Base-by-base conservation (phyloP, 2,329 filamentous ascomycete genomes). In the Fusarium concolor region DNA sequence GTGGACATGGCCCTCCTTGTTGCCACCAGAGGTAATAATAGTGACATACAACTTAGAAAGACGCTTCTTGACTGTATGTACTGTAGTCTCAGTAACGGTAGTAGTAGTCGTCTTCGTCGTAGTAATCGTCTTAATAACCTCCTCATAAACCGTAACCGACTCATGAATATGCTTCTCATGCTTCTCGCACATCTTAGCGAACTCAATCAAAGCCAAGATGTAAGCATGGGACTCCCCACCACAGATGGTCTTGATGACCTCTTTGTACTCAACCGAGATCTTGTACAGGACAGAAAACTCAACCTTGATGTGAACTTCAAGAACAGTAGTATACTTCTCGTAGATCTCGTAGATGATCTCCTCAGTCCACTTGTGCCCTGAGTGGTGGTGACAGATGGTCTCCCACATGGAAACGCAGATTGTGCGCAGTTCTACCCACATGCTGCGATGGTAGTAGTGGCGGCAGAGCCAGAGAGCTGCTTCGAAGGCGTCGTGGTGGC, bases 361-460 rank as follows among this genome's bases (percentile, higher is more conserved):
- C 39, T 82, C 80, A 1, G 82, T 80, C 41, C 83, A 72, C 33
- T 78, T 75, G 29, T 51, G 59, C 1, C 66, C 62, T 58, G 79
- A 78, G 17, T 76, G 78, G 20, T 82, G 78, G 43, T 82, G 79
- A 17, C 64, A 47, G 6, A 72, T 29, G 3, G 72, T 72, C 43
- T 82, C 79, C 84, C 84, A 86, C 10, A 86, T 71, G 17, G 79
- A 75, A 3, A 74, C 76, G 55, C 84, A 84, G 12, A 85, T 76
- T 11, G 79, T 76, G 29, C 83, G 78, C 2, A 85, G 81, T 54
- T 82, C 78, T 8, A 77, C 74, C 82, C 81, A 85, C 54, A 81
- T 78, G 62, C 78, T 71, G 39, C 81, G 77, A 10, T 79, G 74
- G 55, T 84, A 78, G 63, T 85, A 85, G 46, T 84, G 76, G 10